Conservation (phyloP, 2,329 filamentous ascomycete genomes). For the Alternaria brassicae region DNA sequence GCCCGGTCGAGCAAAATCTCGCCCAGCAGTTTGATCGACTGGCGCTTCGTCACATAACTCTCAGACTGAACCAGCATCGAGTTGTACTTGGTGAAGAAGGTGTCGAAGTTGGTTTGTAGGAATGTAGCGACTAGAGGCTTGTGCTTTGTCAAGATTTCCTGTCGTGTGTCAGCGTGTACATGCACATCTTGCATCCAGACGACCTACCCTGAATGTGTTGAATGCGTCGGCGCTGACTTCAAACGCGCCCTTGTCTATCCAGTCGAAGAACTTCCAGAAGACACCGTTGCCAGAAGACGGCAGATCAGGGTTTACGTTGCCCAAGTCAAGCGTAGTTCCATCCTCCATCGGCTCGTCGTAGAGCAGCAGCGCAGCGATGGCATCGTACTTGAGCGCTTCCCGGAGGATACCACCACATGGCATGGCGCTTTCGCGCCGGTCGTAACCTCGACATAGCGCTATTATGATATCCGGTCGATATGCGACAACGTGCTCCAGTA, state of each 20-base stretch:
- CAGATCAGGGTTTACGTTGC: conserved; percentile 76
- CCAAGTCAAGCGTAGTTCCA: conserved; percentile 77
- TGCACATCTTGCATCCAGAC: not conserved
- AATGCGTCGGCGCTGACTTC: conserved; percentile 98
- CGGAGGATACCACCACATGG: conserved; percentile 88
- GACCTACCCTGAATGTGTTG: conserved; percentile 84
- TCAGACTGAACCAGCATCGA: conserved; percentile 85
- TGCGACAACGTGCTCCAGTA: conserved; percentile 86
- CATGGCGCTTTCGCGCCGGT: conserved; percentile 88
- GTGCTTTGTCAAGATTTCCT: conserved; percentile 95
- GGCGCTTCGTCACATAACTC: conserved; percentile 96
- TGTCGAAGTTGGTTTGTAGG: conserved; percentile 85
- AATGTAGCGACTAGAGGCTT: conserved; percentile 90
- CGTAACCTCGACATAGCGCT: conserved; percentile 87
- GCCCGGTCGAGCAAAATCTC: conserved; percentile 93
- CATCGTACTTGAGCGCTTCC: conserved; percentile 89
- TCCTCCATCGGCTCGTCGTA: conserved; percentile 84
- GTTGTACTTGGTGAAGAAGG: conserved; percentile 94
- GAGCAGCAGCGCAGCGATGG: conserved; percentile 86
- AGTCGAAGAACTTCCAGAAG: conserved; percentile 96
- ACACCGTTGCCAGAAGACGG: conserved; percentile 81
- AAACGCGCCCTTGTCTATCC: conserved; percentile 96
- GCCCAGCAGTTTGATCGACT: conserved; percentile 95
- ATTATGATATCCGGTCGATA: conserved; percentile 86
- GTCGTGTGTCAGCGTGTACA: conserved; percentile 21